Conservation (phyloP, 176 grass and related monocot genomes). For the Cenchrus americanus region DNA sequence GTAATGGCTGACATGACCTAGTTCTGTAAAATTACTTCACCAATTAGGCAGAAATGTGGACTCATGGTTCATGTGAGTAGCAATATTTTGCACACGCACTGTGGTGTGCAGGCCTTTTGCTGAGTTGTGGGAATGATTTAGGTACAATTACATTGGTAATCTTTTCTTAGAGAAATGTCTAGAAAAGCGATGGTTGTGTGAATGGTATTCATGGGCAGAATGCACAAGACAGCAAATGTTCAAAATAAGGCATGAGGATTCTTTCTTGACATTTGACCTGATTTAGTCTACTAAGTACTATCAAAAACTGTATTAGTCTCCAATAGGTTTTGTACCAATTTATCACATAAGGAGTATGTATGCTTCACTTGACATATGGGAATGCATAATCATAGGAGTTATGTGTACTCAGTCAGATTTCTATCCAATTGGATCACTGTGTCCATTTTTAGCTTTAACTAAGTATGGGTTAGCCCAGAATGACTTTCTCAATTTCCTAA, state of each 20-base stretch:
- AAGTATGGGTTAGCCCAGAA: background rate
- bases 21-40: conserved; percentile 16
- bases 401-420: background rate
- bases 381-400: background rate
- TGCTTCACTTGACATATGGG: background rate
- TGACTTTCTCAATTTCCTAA: too few relatives aligned
- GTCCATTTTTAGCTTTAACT: background rate
- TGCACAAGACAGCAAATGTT: background rate
- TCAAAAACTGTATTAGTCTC: background rate
- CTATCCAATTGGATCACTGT: background rate
- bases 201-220: background rate
- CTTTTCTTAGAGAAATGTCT: background rate
- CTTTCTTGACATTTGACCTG: conserved; percentile 1
- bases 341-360: background rate
- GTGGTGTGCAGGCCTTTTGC: background rate
- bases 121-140: background rate
- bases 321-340: background rate
- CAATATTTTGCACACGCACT: background rate
- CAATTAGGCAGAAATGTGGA: background rate
- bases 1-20: background rate
- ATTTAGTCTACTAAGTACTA: background rate
- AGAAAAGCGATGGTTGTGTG: background rate
- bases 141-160: background rate
- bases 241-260: background rate
- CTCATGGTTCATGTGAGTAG: background rate